These are phyloP conservation scores for Sporothrix humicola DNA, from an alignment of 2,329 filamentous ascomycete species.

Conservation along the genomic window DNA sequence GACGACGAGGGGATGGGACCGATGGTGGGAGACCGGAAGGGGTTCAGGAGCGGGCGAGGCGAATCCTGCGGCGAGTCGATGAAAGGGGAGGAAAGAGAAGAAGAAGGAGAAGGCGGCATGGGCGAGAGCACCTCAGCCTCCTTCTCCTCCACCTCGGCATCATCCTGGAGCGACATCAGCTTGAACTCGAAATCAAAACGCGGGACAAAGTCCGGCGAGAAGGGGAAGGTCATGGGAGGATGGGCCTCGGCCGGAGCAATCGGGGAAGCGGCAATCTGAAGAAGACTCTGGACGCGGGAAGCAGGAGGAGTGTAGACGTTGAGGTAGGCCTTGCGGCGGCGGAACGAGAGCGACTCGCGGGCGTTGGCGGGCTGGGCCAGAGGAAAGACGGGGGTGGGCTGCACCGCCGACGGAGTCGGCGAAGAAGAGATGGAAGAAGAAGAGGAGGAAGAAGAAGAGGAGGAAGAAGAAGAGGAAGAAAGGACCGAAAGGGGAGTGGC, in stretches of 20 bases:
- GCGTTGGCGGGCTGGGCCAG: constrained; percentile 1
- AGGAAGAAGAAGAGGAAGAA: too few relatives aligned
- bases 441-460: not conserved
- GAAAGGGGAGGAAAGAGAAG: not conserved
- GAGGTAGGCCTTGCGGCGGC: not conserved
- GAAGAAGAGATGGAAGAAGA: not conserved
- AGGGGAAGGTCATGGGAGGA: constrained; percentile 1
- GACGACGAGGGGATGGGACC: not conserved
- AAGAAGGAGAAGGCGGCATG: not conserved
- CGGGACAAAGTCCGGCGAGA: not conserved
- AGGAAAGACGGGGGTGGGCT: not conserved
- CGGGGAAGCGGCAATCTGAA: not conserved
- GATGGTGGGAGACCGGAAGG: not conserved
- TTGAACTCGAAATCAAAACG: not conserved
- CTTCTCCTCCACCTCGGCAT: too few relatives aligned
- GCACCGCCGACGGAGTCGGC: too few relatives aligned
- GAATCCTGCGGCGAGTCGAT: not conserved
- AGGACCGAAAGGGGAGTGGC: too few relatives aligned
- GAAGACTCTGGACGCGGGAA: not conserved
- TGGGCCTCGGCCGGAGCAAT: not conserved
- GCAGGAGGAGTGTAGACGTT: not conserved
- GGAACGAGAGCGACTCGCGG: not conserved
- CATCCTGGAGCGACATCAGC: too few relatives aligned
- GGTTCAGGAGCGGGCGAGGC: not conserved
- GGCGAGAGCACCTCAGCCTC: not conserved